These are phyloP conservation scores for Solanum appendiculatum DNA, from an alignment of 257 asterid species.

Conservation along the genomic window DNA sequence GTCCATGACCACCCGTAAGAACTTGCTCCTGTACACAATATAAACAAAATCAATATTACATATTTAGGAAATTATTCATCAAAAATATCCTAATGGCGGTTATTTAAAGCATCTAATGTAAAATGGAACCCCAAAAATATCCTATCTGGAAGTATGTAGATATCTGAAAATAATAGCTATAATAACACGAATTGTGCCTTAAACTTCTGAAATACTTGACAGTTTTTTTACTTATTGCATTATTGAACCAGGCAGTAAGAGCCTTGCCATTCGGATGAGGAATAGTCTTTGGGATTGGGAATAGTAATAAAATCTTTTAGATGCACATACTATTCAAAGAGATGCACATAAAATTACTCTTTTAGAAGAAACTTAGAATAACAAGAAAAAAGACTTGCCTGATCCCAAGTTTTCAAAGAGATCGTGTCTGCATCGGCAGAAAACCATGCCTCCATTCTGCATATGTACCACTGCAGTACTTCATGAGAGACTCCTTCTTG, in stretches of 20 bases:
- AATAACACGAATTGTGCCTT: background rate
- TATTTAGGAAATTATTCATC: background rate
- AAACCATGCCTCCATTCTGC: conserved; percentile 99
- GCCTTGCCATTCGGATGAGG: background rate
- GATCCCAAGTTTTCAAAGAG: conserved; percentile 95
- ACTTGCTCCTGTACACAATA: conserved; percentile 63
- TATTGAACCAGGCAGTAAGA: background rate
- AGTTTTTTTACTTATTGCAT: background rate
- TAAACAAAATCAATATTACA: background rate
- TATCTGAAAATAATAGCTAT: background rate
- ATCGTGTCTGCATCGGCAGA: conserved; percentile 97
- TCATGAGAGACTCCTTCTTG: conserved; percentile 81
- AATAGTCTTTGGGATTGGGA: background rate
- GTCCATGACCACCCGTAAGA: conserved; percentile 98
- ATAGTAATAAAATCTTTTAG: background rate
- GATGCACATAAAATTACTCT: background rate
- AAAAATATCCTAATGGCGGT: background rate
- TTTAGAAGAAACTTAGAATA: background rate
- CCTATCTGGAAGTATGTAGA: background rate
- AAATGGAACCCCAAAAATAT: background rate
- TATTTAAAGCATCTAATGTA: background rate
- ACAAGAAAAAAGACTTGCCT: conserved; percentile 35
- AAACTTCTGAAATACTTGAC: background rate
- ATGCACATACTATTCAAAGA: background rate
- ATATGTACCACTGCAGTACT: conserved; percentile 92